phyloP scores from a whole-genome alignment of 208 protist genomes.

The Trypanosoma brucei region DNA sequence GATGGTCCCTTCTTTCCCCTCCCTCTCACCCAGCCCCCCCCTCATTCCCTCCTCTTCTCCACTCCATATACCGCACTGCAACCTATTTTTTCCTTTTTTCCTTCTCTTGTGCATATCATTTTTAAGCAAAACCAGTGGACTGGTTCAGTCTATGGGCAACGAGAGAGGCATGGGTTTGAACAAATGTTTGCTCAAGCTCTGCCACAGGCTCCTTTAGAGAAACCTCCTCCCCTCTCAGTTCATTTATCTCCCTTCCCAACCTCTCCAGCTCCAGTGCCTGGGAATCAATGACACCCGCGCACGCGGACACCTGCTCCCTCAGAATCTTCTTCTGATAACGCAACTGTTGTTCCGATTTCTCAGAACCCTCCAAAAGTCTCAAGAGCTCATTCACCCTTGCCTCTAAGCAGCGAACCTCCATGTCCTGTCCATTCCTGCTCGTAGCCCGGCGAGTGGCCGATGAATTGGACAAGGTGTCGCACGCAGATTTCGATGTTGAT shows the following conservation, averaged over 20 bases:
- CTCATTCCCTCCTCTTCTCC: too few relatives aligned
- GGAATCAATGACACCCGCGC: slow-evolving; percentile 47
- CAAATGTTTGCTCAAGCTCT: slow-evolving; percentile 63
- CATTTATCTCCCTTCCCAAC: slow-evolving; percentile 39
- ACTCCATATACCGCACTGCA: too few relatives aligned
- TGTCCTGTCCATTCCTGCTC: slow-evolving; percentile 12
- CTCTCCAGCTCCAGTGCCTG: slow-evolving; percentile 50
- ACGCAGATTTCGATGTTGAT: not conserved
- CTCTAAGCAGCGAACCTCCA: slow-evolving; percentile 48
- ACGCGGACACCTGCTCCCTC: slow-evolving; percentile 47
- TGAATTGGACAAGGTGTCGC: slow-evolving; percentile 1
- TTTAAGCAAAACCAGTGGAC: slow-evolving; percentile 7
- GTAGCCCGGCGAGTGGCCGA: not conserved
- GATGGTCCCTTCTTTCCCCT: too few relatives aligned
- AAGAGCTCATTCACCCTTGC: slow-evolving; percentile 63
- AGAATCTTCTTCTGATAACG: slow-evolving; percentile 48
- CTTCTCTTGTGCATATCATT: not conserved
- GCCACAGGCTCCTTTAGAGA: slow-evolving; percentile 36
- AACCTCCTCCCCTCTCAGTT: slow-evolving; percentile 35
- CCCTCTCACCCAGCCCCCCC: too few relatives aligned
- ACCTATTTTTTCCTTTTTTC: slow-evolving; percentile 6
- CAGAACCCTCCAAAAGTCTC: slow-evolving; percentile 36
- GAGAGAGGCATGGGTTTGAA: slow-evolving; percentile 70
- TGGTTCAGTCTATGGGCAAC: slow-evolving; percentile 32
- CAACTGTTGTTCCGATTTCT: slow-evolving; percentile 40